Base-by-base conservation (phyloP, 2,329 filamentous ascomycete species). In the Aciculosporium take region DNA sequence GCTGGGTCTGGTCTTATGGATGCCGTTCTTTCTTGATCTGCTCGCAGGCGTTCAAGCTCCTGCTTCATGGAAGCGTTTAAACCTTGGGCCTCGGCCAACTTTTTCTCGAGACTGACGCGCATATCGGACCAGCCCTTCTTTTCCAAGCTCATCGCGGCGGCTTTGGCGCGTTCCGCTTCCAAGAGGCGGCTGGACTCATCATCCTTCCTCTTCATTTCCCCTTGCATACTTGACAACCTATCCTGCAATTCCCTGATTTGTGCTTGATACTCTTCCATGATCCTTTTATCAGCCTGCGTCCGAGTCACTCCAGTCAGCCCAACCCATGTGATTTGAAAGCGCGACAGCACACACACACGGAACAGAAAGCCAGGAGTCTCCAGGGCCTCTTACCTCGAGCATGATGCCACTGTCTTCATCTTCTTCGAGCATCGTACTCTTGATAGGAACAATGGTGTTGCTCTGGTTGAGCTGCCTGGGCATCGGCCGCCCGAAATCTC, bases 401-500 rank as follows among this genome's bases (percentile, higher is more conserved):
- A 49, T 45, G 17, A 40, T 41, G 20, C 50, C 51, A 17, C 55
- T 69, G 48, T 85, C 84, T 51, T 94, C 87, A 49, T 94, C 88
- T 56, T 96, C 91, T 59, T 98, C 91, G 1, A 96, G 78, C 80
- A 96, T 88, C 1, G 84, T 95, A 54, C 89, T 94, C 64, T 96
- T 98, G 57, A 95, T 96, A 1, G 91, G 91, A 25, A 96, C 83
- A 53, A 96, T 94, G 0, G 87, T 96, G 56, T 94, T 96, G 56
- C 83, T 89, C 57, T 94, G 88, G 37, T 62, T 63, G 49, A 94
- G 87, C 29, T 87, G 87, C 57, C 93, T 94, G 13, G 84, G 82
- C 49, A 84, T 75, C 4, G 88, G 88, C 35, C 84, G 73, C 32
- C 81, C 80, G 48, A 78, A 82, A 40, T 82, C 78, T 52, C 78